Conservation (phyloP, 2,329 filamentous ascomycete species). For the Xylogone sp. region DNA sequence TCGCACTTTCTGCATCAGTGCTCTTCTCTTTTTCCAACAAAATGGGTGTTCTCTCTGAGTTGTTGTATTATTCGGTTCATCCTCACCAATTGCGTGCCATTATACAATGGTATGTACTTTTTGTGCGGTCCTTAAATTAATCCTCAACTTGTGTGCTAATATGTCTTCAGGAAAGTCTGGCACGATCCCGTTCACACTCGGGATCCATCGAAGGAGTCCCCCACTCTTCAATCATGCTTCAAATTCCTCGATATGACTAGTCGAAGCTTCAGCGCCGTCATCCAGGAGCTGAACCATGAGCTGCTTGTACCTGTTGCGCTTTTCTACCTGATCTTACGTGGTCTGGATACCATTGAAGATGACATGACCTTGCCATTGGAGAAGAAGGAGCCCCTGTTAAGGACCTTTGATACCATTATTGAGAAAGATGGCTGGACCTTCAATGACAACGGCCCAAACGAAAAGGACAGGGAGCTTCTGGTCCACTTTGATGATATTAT, state of each 20-base stretch:
- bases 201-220: constrained; percentile 69
- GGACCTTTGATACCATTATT: constrained; percentile 75
- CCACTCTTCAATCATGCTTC: constrained; percentile 78
- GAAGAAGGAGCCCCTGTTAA: constrained; percentile 81
- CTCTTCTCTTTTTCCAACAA: constrained; percentile 24
- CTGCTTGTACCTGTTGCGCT: constrained; percentile 83
- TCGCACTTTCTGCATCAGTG: not conserved
- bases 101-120: constrained; percentile 70
- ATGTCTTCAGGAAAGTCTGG: constrained; percentile 76
- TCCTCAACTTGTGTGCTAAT: constrained; percentile 10
- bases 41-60: constrained; percentile 51
- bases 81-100: constrained; percentile 76
- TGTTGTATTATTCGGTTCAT: constrained; percentile 71
- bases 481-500: constrained; percentile 90
- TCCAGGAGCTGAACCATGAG: constrained; percentile 92
- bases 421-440: constrained; percentile 89
- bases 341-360: constrained; percentile 97
- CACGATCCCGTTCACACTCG: constrained; percentile 90
- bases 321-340: constrained; percentile 91
- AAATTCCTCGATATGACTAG: constrained; percentile 82
- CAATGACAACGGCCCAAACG: constrained; percentile 76
- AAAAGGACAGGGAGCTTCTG: constrained; percentile 90
- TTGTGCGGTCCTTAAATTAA: not conserved
- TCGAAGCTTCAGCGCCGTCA: constrained; percentile 88
- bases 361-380: constrained; percentile 86